Evolutionary conservation across 140 eudicot genomes (phyloP).

Genomic region (Cichorium intybus): DNA sequence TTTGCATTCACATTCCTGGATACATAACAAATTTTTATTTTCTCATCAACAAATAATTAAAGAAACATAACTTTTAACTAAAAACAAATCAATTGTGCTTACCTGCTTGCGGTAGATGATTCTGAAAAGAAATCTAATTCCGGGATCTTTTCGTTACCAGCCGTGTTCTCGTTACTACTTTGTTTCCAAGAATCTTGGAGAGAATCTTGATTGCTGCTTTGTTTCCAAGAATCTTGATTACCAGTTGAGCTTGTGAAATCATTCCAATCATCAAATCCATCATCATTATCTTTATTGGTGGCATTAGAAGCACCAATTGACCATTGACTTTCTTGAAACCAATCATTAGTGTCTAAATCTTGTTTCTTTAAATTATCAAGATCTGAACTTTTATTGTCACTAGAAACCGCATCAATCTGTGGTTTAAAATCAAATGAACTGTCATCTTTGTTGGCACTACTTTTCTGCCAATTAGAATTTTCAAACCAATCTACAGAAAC

Average conservation of each 20-base stretch:
- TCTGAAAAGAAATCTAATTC: slow-evolving; percentile 24
- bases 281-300: slow-evolving; percentile 31
- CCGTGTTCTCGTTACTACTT: neutral
- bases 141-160: neutral
- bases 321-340: slow-evolving; percentile 51
- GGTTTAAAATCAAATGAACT: slow-evolving; percentile 31
- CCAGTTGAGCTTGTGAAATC: slow-evolving; percentile 53
- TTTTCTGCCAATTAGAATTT: slow-evolving; percentile 32
- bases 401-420: slow-evolving; percentile 14
- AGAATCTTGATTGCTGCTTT: slow-evolving; percentile 32
- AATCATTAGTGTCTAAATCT: slow-evolving; percentile 25
- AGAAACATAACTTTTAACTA: neutral
- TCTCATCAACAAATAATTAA: neutral
- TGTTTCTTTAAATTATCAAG: slow-evolving; percentile 26
- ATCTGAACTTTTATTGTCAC: slow-evolving; percentile 14
- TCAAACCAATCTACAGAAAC: slow-evolving; percentile 35
- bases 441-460: slow-evolving; percentile 27
- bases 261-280: slow-evolving; percentile 47
- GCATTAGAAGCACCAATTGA: slow-evolving; percentile 23
- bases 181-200: neutral
- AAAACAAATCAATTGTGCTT: slow-evolving; percentile 6
- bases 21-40: slow-evolving; percentile 3
- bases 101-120: slow-evolving; percentile 52
- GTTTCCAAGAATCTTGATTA: slow-evolving; percentile 24
- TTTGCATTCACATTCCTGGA: slow-evolving; percentile 35